Evolutionary conservation across 2,329 filamentous ascomycete genomes (phyloP).

Genomic region (Cladosporium halotolerans): DNA sequence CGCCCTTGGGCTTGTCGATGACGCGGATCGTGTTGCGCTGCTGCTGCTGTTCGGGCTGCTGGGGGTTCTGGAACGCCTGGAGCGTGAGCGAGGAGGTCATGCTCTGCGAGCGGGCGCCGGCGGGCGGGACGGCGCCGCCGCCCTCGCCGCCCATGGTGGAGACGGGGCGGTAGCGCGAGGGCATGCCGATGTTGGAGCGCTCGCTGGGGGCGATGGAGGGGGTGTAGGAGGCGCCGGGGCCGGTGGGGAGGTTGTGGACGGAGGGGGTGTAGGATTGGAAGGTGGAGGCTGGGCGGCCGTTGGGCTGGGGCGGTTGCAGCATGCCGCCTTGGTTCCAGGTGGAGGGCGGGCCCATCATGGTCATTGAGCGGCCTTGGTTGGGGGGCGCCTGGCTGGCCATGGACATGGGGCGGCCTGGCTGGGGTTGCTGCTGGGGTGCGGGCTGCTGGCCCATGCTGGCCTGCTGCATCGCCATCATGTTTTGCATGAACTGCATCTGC

Average conservation of each 20-base stretch:
- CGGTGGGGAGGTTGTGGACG: conserved; percentile 34
- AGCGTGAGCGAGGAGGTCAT: conserved; percentile 29
- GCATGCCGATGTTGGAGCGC: conserved; percentile 86
- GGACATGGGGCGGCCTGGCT: conserved; percentile 35
- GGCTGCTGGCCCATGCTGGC: conserved; percentile 23
- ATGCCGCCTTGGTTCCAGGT: conserved; percentile 21
- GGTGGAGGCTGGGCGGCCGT: conserved; percentile 33
- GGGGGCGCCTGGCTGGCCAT: conserved; percentile 34
- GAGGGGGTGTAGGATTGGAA: conserved; percentile 27
- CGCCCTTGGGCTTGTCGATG: conserved; percentile 33
- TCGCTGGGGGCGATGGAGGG: conserved; percentile 93
- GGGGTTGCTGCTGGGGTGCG: conserved; percentile 8
- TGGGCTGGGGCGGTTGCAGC: conserved; percentile 27
- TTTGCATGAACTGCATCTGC: conserved; percentile 36
- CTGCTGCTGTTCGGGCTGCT: conserved; percentile 8
- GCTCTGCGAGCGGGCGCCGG: conserved; percentile 33
- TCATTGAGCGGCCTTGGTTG: conserved; percentile 59
- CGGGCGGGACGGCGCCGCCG: conserved; percentile 15
- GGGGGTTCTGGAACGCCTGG: conserved; percentile 23
- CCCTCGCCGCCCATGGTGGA: conserved; percentile 28
- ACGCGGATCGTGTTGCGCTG: conserved; percentile 29
- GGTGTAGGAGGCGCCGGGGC: conserved; percentile 56
- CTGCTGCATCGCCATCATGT: conserved; percentile 34
- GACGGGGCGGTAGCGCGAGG: conserved; percentile 87
- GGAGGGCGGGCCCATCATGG: conserved; percentile 64